These are phyloP conservation scores for Lagenidium giganteum DNA, from an alignment of 352 stramenopile species.

Conservation along the genomic window DNA sequence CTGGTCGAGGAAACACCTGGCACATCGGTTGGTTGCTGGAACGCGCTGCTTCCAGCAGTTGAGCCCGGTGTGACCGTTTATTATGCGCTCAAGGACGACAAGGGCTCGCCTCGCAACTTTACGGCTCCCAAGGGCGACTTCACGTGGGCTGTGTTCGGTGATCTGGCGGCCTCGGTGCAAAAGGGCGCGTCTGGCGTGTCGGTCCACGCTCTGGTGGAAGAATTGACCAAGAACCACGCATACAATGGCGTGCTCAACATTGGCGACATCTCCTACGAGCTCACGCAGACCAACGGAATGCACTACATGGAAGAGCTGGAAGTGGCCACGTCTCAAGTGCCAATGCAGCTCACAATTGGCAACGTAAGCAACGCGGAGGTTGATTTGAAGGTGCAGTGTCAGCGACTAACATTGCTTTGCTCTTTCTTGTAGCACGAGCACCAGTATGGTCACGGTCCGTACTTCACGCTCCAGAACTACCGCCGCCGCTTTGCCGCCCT, in stretches of 20 bases:
- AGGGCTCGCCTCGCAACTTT: constrained; percentile 28
- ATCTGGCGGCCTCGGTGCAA: constrained; percentile 52
- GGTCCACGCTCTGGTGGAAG: constrained; percentile 54
- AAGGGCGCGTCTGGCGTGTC: constrained; percentile 51
- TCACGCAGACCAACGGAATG: constrained; percentile 56
- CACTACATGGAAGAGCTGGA: constrained; percentile 75
- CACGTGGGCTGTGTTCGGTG: constrained; percentile 77
- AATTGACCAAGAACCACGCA: constrained; percentile 21
- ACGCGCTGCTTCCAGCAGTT: constrained; percentile 39
- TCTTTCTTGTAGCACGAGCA: constrained; percentile 53
- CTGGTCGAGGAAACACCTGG: constrained; percentile 39
- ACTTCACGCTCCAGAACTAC: constrained; percentile 72
- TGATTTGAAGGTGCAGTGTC: too few species aligned
- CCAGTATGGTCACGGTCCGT: constrained; percentile 41
- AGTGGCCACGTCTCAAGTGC: constrained; percentile 44
- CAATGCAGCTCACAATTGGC: constrained; percentile 71
- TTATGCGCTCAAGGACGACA: constrained; percentile 42
- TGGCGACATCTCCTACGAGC: constrained; percentile 67
- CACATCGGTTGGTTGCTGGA: constrained; percentile 47
- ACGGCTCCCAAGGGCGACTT: constrained; percentile 32
- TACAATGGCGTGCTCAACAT: constrained; percentile 71
- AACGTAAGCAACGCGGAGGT: too few species aligned
- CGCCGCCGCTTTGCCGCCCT: constrained; percentile 54
- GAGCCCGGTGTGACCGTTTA: constrained; percentile 42
- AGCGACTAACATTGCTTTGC: constrained; percentile 2